Percentiles rank a stretch among this genome's conserved stretches.
These are phyloP conservation scores for Torulaspora indica DNA, from an alignment of 805 yeast genomes.

Conservation along the genomic window DNA sequence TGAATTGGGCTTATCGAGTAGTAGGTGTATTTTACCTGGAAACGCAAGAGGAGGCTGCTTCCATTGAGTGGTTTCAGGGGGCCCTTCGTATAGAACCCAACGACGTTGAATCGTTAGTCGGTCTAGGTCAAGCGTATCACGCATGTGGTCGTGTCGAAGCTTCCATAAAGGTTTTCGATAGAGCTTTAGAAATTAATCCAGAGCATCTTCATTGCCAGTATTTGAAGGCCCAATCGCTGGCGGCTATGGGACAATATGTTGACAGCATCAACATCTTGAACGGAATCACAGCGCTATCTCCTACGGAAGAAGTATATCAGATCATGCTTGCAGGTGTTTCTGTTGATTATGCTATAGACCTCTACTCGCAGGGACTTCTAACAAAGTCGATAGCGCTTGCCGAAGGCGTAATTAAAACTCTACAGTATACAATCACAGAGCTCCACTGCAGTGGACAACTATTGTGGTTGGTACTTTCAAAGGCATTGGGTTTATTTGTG, in stretches of 20 bases:
- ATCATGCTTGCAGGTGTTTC: slow-evolving; percentile 55
- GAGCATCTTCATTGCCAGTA: slow-evolving; percentile 59
- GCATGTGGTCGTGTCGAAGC: slow-evolving; percentile 84
- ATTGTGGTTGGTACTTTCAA: slow-evolving; percentile 64
- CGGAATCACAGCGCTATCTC: slow-evolving; percentile 40
- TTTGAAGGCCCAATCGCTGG: slow-evolving; percentile 59
- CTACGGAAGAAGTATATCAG: slow-evolving; percentile 48
- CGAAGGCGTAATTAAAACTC: slow-evolving; percentile 40
- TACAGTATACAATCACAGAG: slow-evolving; percentile 18
- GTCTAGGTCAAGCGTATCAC: slow-evolving; percentile 93
- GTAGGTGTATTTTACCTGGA: slow-evolving; percentile 76
- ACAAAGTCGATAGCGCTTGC: slow-evolving; percentile 57
- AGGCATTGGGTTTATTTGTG: slow-evolving; percentile 50
- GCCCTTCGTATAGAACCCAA: slow-evolving; percentile 63
- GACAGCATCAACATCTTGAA: slow-evolving; percentile 50
- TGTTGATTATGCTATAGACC: slow-evolving; percentile 48
- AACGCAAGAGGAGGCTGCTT: slow-evolving; percentile 63
- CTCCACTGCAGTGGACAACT: slow-evolving; percentile 40
- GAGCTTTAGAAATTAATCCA: slow-evolving; percentile 53
- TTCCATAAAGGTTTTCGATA: slow-evolving; percentile 72
- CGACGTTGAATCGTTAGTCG: slow-evolving; percentile 85
- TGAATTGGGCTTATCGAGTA: slow-evolving; percentile 85
- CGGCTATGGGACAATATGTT: slow-evolving; percentile 61
- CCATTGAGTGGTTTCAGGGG: slow-evolving; percentile 84
- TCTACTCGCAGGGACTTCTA: slow-evolving; percentile 56